phyloP scores from a whole-genome alignment of 768 basidiomycete genomes.

The Termitomyces sp. region DNA sequence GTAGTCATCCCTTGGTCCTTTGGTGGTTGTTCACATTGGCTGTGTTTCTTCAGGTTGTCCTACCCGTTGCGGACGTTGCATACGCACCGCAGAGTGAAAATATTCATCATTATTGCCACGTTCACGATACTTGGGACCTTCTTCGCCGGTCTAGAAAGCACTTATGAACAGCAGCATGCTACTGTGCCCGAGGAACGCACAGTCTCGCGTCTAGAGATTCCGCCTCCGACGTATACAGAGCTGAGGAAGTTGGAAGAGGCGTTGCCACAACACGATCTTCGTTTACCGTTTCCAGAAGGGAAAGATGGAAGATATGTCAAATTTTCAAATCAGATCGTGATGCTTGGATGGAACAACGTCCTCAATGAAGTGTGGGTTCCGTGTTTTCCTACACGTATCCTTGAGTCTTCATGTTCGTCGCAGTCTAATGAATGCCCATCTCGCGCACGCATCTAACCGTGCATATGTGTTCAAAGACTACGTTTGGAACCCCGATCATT shows the following conservation, averaged over 20 bases:
- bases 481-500: constrained; percentile 38
- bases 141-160: background rate
- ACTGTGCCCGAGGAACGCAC: background rate
- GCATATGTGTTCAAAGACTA: constrained; percentile 49
- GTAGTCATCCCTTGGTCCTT: background rate
- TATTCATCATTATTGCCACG: background rate
- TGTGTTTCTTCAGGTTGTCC: background rate
- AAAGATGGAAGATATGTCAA: constrained; percentile 34
- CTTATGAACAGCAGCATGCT: too few species aligned
- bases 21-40: background rate
- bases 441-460: constrained; percentile 47
- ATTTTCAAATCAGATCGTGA: constrained; percentile 31
- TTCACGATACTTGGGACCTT: background rate
- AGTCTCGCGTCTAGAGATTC: constrained; percentile 5
- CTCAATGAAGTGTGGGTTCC: constrained; percentile 35
- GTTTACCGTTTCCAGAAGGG: constrained; percentile 36
- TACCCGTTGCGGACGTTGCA: background rate
- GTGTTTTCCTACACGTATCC: background rate
- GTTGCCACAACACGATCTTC: constrained; percentile 36
- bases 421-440: constrained; percentile 47
- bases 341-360: constrained; percentile 42
- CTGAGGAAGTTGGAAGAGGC: constrained; percentile 28
- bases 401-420: background rate
- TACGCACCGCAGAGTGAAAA: background rate
- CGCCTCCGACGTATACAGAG: constrained; percentile 27